These are phyloP conservation scores for Vanrija pseudolonga DNA, from an alignment of 1,284 basidiomycete genomes.

Conservation along the genomic window DNA sequence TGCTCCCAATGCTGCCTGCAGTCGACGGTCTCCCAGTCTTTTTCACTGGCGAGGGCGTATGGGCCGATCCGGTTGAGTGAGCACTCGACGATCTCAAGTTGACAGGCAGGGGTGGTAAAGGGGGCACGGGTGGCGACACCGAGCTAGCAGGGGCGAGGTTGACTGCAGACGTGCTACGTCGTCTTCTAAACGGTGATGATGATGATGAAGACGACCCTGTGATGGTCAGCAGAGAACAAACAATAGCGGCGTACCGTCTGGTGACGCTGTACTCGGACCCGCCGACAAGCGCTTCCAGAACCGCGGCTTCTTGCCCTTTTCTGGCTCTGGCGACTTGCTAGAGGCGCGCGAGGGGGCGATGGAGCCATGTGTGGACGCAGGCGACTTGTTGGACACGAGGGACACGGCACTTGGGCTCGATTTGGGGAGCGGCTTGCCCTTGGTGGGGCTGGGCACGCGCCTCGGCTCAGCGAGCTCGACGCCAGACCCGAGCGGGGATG, in stretches of 20 bases:
- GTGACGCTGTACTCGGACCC: slow-evolving; percentile 4
- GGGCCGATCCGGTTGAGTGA: not conserved
- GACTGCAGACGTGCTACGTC: slow-evolving; percentile 26
- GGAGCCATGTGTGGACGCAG: not conserved
- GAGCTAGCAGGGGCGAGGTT: not conserved
- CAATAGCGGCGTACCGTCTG: not conserved
- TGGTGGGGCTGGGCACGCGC: not conserved
- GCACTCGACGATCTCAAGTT: slow-evolving; percentile 32
- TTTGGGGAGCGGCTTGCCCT: too few species aligned
- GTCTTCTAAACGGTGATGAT: slow-evolving; percentile 9
- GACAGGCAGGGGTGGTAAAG: slow-evolving; percentile 19
- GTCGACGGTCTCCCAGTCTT: not conserved
- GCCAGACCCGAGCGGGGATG: too few species aligned
- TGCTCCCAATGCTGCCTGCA: not conserved
- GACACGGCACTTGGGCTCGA: too few species aligned
- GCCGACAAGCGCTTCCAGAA: slow-evolving; percentile 39
- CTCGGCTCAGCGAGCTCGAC: too few species aligned
- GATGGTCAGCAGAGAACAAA: too few species aligned
- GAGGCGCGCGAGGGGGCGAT: not conserved
- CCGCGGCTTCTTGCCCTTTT: slow-evolving; percentile 8
- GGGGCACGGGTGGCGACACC: slow-evolving; percentile 29
- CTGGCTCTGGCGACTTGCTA: not conserved
- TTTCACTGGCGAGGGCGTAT: too few species aligned
- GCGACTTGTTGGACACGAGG: not conserved
- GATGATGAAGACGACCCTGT: too few species aligned